phyloP scores from a whole-genome alignment of 2,329 filamentous ascomycete genomes.

The Diaporthe citrichinensis region DNA sequence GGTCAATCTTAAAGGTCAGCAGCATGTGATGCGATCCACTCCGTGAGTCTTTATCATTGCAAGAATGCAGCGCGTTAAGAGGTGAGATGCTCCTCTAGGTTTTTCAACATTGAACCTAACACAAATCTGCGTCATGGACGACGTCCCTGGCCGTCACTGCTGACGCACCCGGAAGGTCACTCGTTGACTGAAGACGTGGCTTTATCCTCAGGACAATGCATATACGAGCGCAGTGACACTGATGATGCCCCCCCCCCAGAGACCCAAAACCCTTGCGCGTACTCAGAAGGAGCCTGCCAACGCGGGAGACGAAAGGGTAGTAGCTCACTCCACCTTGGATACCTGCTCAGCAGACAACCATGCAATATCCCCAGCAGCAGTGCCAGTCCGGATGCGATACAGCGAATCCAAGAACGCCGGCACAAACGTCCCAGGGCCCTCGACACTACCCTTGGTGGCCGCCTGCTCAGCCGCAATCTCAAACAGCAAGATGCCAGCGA shows the following conservation, averaged over 20 bases:
- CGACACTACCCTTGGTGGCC: conserved; percentile 75
- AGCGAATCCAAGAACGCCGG: conserved; percentile 86
- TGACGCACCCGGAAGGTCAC: rapidly evolving
- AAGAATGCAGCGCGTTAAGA: not conserved
- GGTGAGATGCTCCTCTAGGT: rapidly evolving
- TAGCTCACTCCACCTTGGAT: not conserved
- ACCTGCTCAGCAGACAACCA: conserved; percentile 34
- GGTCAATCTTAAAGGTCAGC: not conserved
- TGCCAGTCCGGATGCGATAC: conserved; percentile 55
- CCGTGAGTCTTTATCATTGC: not conserved
- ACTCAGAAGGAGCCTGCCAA: too few relatives aligned
- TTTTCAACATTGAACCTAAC: not conserved
- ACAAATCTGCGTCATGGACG: rapidly evolving
- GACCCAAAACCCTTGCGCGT: too few relatives aligned
- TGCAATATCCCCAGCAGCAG: conserved; percentile 3
- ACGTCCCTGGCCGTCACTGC: rapidly evolving
- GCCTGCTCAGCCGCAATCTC: conserved; percentile 80
- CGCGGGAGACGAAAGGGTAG: too few relatives aligned
- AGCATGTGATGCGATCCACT: not conserved
- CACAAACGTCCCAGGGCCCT: conserved; percentile 88
- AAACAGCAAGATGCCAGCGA: conserved; percentile 83
- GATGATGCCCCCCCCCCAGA: too few relatives aligned
- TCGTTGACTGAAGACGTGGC: not conserved
- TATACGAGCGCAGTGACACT: not conserved
- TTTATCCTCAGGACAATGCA: not conserved